Evolutionary conservation across 805 yeast species (phyloP).

Genomic region (Starmerella khaoyaiensis): DNA sequence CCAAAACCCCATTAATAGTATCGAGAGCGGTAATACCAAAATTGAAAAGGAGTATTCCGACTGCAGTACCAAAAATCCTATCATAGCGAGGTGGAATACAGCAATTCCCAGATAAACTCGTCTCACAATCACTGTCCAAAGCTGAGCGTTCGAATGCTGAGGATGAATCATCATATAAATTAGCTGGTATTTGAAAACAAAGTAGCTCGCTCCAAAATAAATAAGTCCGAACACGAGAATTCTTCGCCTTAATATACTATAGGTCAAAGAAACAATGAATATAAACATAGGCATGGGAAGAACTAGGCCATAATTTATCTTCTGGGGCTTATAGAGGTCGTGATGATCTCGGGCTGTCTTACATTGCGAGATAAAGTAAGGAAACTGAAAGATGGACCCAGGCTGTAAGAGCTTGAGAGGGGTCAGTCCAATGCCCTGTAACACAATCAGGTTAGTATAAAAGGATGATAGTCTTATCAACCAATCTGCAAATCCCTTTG

Average conservation of each 20-base stretch:
- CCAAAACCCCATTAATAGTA: constrained; percentile 48
- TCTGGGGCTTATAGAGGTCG: constrained; percentile 72
- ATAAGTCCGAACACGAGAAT: constrained; percentile 72
- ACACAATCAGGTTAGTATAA: constrained; percentile 73
- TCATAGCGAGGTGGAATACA: constrained; percentile 82
- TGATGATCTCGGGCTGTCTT: constrained; percentile 75
- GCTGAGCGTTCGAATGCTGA: constrained; percentile 92
- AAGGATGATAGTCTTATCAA: constrained; percentile 68
- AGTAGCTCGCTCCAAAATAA: constrained; percentile 74
- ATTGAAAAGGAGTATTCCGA: constrained; percentile 66
- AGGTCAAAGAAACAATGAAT: constrained; percentile 69
- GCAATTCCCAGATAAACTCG: constrained; percentile 69
- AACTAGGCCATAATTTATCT: constrained; percentile 79
- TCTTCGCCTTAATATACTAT: constrained; percentile 80
- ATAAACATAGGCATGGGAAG: constrained; percentile 85
- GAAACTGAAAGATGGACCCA: constrained; percentile 65
- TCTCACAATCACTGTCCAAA: constrained; percentile 84
- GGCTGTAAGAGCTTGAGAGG: constrained; percentile 75
- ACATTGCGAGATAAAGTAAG: constrained; percentile 49
- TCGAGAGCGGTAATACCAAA: constrained; percentile 61
- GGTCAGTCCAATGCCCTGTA: constrained; percentile 76
- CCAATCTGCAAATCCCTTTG: constrained; percentile 73
- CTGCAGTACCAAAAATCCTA: constrained; percentile 74
- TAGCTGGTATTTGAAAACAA: constrained; percentile 81
- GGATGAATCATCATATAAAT: constrained; percentile 86